Percentiles rank a stretch among this genome's conserved stretches.
Evolutionary conservation across 192 early-diverging fungal species (phyloP).

Genomic region (Jimgerdemannia flammicorona): DNA sequence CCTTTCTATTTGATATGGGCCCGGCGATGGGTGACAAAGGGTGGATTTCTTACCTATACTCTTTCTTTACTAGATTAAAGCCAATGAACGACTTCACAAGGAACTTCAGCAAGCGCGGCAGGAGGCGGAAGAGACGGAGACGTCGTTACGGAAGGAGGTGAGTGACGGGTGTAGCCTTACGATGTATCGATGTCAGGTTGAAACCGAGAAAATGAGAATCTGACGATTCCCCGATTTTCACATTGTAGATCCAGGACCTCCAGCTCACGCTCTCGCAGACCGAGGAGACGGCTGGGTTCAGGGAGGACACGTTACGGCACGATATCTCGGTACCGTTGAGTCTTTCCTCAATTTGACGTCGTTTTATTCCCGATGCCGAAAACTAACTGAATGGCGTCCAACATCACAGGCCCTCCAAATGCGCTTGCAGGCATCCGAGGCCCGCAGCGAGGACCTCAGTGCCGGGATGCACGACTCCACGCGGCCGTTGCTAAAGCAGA

Average conservation of each 20-base stretch:
- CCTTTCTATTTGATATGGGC: neutral
- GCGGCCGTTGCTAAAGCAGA: conserved; percentile 37
- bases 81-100: conserved; percentile 38
- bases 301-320: conserved; percentile 37
- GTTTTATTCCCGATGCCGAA: no score
- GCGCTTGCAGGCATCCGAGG: conserved; percentile 37
- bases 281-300: conserved; percentile 35
- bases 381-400: no score
- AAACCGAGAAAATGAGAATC: neutral
- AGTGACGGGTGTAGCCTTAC: neutral
- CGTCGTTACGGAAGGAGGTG: conserved; percentile 23
- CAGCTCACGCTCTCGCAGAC: conserved; percentile 34
- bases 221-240: neutral
- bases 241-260: conserved; percentile 38
- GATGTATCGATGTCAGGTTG: no score
- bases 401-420: conserved; percentile 18
- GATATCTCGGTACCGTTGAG: conserved; percentile 24
- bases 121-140: conserved; percentile 25
- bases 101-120: conserved; percentile 29
- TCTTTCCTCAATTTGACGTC: neutral
- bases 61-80: conserved; percentile 16
- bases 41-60: no score
- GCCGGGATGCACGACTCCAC: conserved; percentile 39
- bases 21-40: no score
- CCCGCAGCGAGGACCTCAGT: conserved; percentile 32